Base-by-base conservation (phyloP, 176 grass and related monocot species). In the Carex myosuroides region DNA sequence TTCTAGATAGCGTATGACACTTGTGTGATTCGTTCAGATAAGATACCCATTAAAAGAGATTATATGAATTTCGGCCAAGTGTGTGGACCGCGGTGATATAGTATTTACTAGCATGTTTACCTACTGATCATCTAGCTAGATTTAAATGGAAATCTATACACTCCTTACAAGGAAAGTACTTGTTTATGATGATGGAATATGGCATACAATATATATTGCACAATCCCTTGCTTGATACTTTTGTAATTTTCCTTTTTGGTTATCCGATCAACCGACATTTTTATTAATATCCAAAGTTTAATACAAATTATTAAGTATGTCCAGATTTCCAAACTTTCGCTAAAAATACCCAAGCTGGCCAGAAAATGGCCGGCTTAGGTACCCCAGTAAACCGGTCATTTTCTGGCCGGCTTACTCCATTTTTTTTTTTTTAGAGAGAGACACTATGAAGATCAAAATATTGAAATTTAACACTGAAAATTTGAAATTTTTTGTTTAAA, bases 141-240 rank as follows among this genome's bases (percentile, higher is more conserved):
- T 48, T 52, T 75, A 75, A 44, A 75, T 53, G 70, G 70, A 53
- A 13, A 48, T 75, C 46, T 29, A 75, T 54, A 54, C 3, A 54
- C 22, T 26, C 71, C 46, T 5, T 39, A 1, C 37, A 39, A 54
- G 16, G 5, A 75, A 10, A 35, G 29, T 67, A 41, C 52, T 58
- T 68, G n/a, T 67, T 64, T 39, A 83, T 80, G 79, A 64, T 58
- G 72, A 77, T 90, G 79, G 79, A 80, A 46, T 57, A 56, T 39
- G 37, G 37, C 37, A 39, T 39, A 6, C 4, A 39, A 0, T 5
- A 6, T 39, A 39, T 35, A 64, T 84, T 75, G 54, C 70, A 63
- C 59, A 81, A 73, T 54, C 12, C 13, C 7, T 50, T 56, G 50
- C 24, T 77, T 77, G 3, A 77, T 17, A 56, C 24, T 56, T 76